These are phyloP conservation scores for Paspalum notatum DNA, from an alignment of 176 grass and related monocot species.

Conservation along the genomic window DNA sequence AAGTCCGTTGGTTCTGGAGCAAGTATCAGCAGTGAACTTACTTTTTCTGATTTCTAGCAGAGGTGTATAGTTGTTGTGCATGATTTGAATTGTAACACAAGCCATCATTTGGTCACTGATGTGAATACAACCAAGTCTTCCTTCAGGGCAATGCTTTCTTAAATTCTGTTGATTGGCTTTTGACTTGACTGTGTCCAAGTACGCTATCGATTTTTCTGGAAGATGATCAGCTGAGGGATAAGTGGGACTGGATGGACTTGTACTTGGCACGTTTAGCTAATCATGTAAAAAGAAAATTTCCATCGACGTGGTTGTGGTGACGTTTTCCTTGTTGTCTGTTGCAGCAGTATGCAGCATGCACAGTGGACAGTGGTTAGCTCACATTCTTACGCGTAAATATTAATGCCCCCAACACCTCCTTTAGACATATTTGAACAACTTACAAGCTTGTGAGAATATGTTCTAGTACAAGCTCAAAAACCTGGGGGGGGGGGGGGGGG, in stretches of 20 bases:
- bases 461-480: not conserved
- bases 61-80: too few species aligned
- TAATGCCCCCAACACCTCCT: not conserved
- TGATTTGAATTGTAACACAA: too few species aligned
- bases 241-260: not conserved
- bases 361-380: constrained; percentile 1
- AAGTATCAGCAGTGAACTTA: not conserved
- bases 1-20: not conserved
- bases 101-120: not conserved
- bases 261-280: not conserved
- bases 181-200: not conserved
- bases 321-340: not conserved
- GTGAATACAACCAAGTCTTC: not conserved
- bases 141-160: not conserved
- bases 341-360: not conserved
- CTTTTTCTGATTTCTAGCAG: not conserved
- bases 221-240: not conserved
- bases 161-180: not conserved
- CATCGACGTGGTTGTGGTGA: not conserved
- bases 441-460: not conserved
- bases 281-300: not conserved
- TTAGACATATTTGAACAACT: not conserved
- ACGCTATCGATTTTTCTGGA: not conserved
- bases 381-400: not conserved
- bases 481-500: not conserved